Conservation (phyloP, 352 stramenopile species). For the Aphanomyces cochlioides region DNA sequence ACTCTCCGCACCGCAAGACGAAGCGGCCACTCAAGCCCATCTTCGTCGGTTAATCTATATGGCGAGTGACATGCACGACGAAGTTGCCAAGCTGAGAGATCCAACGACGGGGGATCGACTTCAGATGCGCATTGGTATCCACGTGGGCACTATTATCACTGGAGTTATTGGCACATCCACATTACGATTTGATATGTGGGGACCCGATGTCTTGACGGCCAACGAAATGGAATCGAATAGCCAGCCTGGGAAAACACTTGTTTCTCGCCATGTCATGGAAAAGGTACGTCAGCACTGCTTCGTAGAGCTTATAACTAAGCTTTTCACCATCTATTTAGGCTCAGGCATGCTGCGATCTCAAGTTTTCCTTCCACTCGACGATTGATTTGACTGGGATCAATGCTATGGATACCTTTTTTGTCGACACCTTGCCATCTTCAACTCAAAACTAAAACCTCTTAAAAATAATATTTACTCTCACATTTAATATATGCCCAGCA, state of each 20-base stretch:
- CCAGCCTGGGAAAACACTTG: conserved; percentile 71
- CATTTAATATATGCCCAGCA: conserved; percentile 2
- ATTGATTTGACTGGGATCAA: conserved; percentile 65
- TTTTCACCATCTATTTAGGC: conserved; percentile 17
- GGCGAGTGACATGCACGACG: conserved; percentile 84
- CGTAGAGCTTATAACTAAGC: background rate
- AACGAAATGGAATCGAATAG: conserved; percentile 85
- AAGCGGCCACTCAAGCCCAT: conserved; percentile 34
- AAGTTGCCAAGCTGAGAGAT: conserved; percentile 76
- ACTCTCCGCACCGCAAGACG: background rate
- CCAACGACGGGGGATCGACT: conserved; percentile 76
- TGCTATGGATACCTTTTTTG: conserved; percentile 80
- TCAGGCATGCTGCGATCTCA: conserved; percentile 47
- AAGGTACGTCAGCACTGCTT: conserved; percentile 38
- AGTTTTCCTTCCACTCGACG: conserved; percentile 77
- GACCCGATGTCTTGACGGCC: conserved; percentile 69
- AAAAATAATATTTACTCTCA: background rate
- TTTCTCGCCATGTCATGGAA: conserved; percentile 74
- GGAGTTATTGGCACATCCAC: conserved; percentile 83
- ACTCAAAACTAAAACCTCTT: background rate
- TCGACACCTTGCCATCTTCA: conserved; percentile 35
- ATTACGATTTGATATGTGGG: conserved; percentile 88
- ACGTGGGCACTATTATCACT: conserved; percentile 84
- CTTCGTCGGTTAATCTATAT: conserved; percentile 74
- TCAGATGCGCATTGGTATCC: conserved; percentile 86